A percentile compares a stretch with the other conserved stretches of the same genome.
These are phyloP conservation scores for Boechera retrofracta DNA, from an alignment of 345 rosid genomes.

Conservation along the genomic window DNA sequence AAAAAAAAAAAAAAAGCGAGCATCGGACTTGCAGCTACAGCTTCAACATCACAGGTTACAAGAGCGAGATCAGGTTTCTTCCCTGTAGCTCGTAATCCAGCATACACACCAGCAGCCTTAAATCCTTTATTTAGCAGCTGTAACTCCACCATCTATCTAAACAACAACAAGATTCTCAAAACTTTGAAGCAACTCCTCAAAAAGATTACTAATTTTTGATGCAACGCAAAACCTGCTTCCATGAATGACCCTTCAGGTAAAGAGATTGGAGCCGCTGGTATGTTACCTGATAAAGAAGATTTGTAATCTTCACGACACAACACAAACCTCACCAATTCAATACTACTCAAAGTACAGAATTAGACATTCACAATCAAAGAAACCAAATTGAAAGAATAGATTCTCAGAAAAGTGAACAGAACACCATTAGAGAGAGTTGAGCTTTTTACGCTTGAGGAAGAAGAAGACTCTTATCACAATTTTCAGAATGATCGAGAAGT, in stretches of 20 bases:
- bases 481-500: too few species aligned
- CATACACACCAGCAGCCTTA: constrained; percentile 82
- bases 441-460: too few species aligned
- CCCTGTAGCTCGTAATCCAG: constrained; percentile 84
- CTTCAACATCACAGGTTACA: constrained; percentile 84
- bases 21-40: constrained; percentile 66
- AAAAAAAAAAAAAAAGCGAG: neutral
- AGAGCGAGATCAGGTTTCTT: constrained; percentile 92
- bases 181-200: neutral
- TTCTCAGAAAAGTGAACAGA: too few species aligned
- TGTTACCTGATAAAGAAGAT: constrained; percentile 15
- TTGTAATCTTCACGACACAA: too few species aligned
- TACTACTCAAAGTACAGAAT: too few species aligned
- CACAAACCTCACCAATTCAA: too few species aligned
- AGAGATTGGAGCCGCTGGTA: constrained; percentile 85
- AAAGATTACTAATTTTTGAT: neutral
- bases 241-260: constrained; percentile 71
- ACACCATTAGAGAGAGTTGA: too few species aligned
- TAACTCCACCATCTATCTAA: constrained; percentile 90
- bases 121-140: constrained; percentile 84
- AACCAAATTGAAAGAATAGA: too few species aligned
- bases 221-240: constrained; percentile 65
- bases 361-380: too few species aligned
- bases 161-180: constrained; percentile 2
- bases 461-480: too few species aligned